These are phyloP conservation scores for Trichophyton equinum DNA, from an alignment of 2,329 filamentous ascomycete genomes.

Conservation along the genomic window DNA sequence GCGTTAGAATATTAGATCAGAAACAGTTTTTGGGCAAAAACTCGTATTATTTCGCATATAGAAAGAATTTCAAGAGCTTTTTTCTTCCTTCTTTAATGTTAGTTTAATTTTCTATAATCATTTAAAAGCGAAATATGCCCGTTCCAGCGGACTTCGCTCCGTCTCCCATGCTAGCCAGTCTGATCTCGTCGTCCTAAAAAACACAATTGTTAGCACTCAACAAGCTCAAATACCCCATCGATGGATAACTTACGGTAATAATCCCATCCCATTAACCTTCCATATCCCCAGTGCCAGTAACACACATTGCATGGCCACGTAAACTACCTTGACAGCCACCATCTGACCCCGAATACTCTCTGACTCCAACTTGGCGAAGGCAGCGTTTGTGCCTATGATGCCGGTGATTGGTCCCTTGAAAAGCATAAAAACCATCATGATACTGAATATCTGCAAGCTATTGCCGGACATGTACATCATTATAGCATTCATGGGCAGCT, in stretches of 20 bases:
- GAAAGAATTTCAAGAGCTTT: not conserved
- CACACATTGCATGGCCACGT: slow-evolving; percentile 73
- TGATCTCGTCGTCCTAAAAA: slow-evolving; percentile 68
- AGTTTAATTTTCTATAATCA: slow-evolving; percentile 14
- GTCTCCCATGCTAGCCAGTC: slow-evolving; percentile 97
- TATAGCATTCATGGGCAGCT: slow-evolving; percentile 92
- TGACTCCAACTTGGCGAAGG: slow-evolving; percentile 85
- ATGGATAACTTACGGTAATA: slow-evolving; percentile 57
- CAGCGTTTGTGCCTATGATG: slow-evolving; percentile 65
- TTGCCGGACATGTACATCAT: slow-evolving; percentile 99
- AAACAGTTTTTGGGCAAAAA: not conserved
- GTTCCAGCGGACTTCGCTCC: slow-evolving; percentile 55
- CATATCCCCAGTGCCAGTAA: slow-evolving; percentile 78
- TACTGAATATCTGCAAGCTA: slow-evolving; percentile 94
- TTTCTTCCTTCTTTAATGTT: not conserved
- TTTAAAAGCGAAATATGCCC: slow-evolving; percentile 48
- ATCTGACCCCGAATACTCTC: slow-evolving; percentile 61
- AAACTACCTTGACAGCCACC: slow-evolving; percentile 73
- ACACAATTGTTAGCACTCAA: not conserved
- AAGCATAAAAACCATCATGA: slow-evolving; percentile 99
- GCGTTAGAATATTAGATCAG: not conserved
- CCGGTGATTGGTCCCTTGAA: slow-evolving; percentile 94
- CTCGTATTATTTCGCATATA: not conserved
- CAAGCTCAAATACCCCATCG: slow-evolving; percentile 13
- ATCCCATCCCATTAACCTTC: slow-evolving; percentile 94